Conservation (phyloP, 2,329 filamentous ascomycete species). For the Arthrobotrys sphaeroides region DNA sequence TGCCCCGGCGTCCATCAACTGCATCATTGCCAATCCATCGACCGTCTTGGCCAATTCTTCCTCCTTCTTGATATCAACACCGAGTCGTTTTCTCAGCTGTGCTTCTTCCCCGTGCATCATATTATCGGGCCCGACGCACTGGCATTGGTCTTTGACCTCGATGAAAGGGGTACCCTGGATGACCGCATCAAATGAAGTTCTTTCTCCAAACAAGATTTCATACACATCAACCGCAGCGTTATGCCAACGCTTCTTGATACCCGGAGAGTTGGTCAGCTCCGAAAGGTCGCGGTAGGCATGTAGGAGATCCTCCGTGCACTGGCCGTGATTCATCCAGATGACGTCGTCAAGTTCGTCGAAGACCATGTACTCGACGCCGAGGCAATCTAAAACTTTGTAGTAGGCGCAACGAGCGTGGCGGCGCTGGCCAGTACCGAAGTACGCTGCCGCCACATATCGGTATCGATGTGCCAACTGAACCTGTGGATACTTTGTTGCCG, state of each 20-base stretch:
- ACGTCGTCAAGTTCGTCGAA: conserved; percentile 18
- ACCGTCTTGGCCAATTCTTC: neutral
- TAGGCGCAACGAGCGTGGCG: conserved; percentile 39
- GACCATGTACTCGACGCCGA: conserved; percentile 32
- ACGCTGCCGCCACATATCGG: conserved; percentile 34
- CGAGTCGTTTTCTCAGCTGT: conserved; percentile 14
- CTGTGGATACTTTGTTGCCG: conserved; percentile 13
- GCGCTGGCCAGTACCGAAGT: conserved; percentile 30
- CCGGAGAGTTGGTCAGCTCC: conserved; percentile 1
- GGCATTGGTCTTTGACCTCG: conserved; percentile 26
- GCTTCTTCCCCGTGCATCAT: neutral
- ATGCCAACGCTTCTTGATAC: conserved; percentile 34
- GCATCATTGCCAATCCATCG: conserved; percentile 28
- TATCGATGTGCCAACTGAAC: conserved; percentile 36
- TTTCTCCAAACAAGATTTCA: conserved; percentile 41
- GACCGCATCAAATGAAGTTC: neutral
- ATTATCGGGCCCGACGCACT: conserved; percentile 30
- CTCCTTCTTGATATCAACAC: neutral
- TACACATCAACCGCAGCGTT: conserved; percentile 19
- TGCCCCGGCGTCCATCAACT: conserved; percentile 1
- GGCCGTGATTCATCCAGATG: conserved; percentile 20
- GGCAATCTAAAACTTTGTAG: conserved; percentile 42
- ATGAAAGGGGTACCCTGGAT: conserved; percentile 9
- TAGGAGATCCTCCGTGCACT: conserved; percentile 36
- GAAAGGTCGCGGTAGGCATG: conserved; percentile 38